Evolutionary conservation across 306 rosid species (phyloP).

Genomic region (Prosopis cineraria): DNA sequence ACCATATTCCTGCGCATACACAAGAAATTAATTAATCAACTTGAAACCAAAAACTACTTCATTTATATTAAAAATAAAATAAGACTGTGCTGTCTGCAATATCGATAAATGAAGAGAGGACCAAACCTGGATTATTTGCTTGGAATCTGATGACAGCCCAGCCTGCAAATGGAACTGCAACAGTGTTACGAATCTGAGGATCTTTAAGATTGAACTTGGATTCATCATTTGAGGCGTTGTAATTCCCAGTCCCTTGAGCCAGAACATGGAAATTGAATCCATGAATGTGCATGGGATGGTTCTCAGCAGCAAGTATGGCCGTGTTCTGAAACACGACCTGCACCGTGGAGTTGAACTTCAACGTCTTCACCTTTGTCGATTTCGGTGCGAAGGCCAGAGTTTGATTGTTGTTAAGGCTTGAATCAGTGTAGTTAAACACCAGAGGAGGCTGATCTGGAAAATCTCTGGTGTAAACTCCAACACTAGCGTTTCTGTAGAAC

Average conservation of each 20-base stretch:
- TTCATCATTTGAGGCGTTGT: slow-evolving; percentile 34
- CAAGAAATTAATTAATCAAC: not conserved
- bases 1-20: slow-evolving; percentile 50
- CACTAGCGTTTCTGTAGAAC: not conserved
- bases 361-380: slow-evolving; percentile 47
- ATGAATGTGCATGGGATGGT: slow-evolving; percentile 38
- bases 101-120: not conserved
- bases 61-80: no score
- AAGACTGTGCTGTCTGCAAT: no score
- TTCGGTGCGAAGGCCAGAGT: slow-evolving; percentile 31
- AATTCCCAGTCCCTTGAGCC: slow-evolving; percentile 43
- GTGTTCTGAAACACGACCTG: slow-evolving; percentile 57
- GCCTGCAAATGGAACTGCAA: slow-evolving; percentile 56
- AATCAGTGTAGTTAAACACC: slow-evolving; percentile 48
- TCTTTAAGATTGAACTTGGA: slow-evolving; percentile 43
- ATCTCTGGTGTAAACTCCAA: slow-evolving; percentile 48
- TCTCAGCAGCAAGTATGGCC: slow-evolving; percentile 24
- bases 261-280: slow-evolving; percentile 34
- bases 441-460: slow-evolving; percentile 50
- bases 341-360: slow-evolving; percentile 56
- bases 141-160: slow-evolving; percentile 53
- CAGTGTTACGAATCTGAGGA: slow-evolving; percentile 52
- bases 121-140: slow-evolving; percentile 37
- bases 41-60: no score
- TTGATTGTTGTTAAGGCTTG: not conserved